A percentile compares a stretch with the other conserved stretches of the same genome.
Evolutionary conservation across 2,329 filamentous ascomycete species (phyloP).

Genomic region (Chalara sp.): DNA sequence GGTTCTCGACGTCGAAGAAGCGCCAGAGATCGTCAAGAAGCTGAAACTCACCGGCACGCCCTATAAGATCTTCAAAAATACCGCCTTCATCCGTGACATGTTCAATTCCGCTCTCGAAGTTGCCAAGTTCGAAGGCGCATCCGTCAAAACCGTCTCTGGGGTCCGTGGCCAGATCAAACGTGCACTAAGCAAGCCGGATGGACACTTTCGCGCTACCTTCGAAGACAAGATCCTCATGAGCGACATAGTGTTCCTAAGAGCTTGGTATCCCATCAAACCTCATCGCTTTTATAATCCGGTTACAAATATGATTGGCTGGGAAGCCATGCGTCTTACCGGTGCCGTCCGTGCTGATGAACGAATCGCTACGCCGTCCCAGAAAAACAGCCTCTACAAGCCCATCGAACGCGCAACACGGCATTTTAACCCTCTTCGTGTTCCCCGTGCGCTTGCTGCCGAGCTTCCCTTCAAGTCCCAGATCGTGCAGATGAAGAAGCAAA

Average conservation of each 20-base stretch:
- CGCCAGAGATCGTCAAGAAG: constrained; percentile 98
- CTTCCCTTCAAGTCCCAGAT: constrained; percentile 94
- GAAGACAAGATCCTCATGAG: constrained; percentile 97
- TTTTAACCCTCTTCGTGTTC: constrained; percentile 71
- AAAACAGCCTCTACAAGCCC: constrained; percentile 77
- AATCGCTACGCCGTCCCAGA: constrained; percentile 69
- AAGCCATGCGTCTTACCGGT: constrained; percentile 88
- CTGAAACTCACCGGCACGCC: constrained; percentile 90
- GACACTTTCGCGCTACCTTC: constrained; percentile 93
- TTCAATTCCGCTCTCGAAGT: constrained; percentile 90
- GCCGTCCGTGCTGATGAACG: constrained; percentile 74
- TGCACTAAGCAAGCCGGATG: constrained; percentile 86
- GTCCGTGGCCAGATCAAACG: constrained; percentile 96
- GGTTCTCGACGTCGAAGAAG: constrained; percentile 89
- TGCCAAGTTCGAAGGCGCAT: constrained; percentile 94
- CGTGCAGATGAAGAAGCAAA: constrained; percentile 70
- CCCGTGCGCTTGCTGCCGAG: constrained; percentile 70
- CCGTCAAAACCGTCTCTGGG: constrained; percentile 92
- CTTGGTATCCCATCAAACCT: constrained; percentile 94
- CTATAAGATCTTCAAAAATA: constrained; percentile 99
- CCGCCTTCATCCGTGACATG: constrained; percentile 98
- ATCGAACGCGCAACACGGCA: constrained; percentile 61
- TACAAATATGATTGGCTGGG: constrained; percentile 86
- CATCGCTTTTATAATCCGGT: constrained; percentile 96
- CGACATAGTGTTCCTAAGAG: constrained; percentile 92